phyloP scores from a whole-genome alignment of 495 filamentous ascomycete species.

The Patellaria atrata region DNA sequence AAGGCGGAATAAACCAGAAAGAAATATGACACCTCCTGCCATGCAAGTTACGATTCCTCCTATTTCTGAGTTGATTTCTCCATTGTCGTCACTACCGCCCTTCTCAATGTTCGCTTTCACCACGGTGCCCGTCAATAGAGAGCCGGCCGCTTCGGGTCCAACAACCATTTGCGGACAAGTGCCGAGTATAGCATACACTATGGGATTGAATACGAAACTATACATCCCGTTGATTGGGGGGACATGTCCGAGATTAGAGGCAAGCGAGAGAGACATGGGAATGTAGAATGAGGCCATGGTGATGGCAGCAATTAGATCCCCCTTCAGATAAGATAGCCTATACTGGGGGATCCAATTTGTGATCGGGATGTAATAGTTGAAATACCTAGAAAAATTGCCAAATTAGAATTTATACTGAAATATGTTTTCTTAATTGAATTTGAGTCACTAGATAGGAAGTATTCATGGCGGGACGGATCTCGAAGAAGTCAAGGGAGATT shows the following conservation, averaged over 20 bases:
- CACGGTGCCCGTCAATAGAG: conserved; percentile 74
- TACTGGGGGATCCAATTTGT: conserved; percentile 83
- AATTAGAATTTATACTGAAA: too few relatives aligned
- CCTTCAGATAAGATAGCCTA: conserved; percentile 59
- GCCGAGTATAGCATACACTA: conserved; percentile 81
- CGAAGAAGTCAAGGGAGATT: not conserved
- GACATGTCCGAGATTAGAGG: conserved; percentile 86
- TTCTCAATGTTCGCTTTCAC: conserved; percentile 61
- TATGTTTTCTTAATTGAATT: too few relatives aligned
- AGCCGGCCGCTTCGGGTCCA: conserved; percentile 88
- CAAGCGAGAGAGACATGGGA: conserved; percentile 87
- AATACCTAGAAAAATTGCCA: conserved; percentile 45
- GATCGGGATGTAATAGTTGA: conserved; percentile 86
- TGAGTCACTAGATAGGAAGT: not conserved
- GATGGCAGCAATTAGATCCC: conserved; percentile 72
- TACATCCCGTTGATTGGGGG: conserved; percentile 94
- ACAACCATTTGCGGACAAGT: conserved; percentile 89
- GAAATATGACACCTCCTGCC: conserved; percentile 71
- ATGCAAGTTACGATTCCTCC: conserved; percentile 82
- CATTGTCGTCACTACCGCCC: conserved; percentile 59
- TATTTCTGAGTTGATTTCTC: conserved; percentile 55
- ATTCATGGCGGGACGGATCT: too few relatives aligned
- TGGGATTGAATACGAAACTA: conserved; percentile 79
- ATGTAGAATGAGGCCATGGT: conserved; percentile 96
- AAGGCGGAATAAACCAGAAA: conserved; percentile 69